These are phyloP conservation scores for Leishmania martiniquensis DNA, from an alignment of 208 protist species.

Conservation along the genomic window DNA sequence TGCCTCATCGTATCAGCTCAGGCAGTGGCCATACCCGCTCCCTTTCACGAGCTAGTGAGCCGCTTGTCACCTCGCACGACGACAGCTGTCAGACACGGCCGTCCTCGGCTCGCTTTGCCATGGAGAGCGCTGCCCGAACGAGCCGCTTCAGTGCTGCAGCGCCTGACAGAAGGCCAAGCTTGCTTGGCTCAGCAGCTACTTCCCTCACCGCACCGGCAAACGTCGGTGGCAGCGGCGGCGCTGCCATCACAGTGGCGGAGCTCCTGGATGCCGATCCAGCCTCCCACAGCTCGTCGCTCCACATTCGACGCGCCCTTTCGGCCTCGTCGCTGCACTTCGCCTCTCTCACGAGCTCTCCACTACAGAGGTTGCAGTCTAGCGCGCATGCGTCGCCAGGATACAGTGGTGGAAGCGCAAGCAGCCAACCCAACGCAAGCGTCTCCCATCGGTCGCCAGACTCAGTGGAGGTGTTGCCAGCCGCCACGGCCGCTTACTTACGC, in stretches of 20 bases:
- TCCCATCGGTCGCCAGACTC: slow-evolving; percentile 26
- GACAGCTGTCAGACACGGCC: slow-evolving; percentile 7
- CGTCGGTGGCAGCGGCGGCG: slow-evolving; percentile 1
- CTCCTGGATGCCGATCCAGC: not conserved
- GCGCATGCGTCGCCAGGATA: slow-evolving; percentile 8
- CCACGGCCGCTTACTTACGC: slow-evolving; percentile 33
- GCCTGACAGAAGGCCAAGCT: not conserved
- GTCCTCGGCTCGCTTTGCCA: not conserved
- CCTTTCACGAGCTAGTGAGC: slow-evolving; percentile 13
- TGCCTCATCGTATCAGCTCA: slow-evolving; percentile 16
- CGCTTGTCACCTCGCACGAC: not conserved
- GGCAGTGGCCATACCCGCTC: slow-evolving; percentile 12
- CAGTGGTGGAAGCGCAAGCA: slow-evolving; percentile 15
- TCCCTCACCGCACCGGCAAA: not conserved
- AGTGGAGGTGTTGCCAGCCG: slow-evolving; percentile 28
- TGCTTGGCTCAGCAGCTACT: not conserved
- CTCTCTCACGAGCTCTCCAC: slow-evolving; percentile 23
- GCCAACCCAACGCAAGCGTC: slow-evolving; percentile 21
- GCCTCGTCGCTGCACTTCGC: slow-evolving; percentile 18
- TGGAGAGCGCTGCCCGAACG: not conserved
- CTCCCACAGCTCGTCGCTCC: slow-evolving; percentile 11
- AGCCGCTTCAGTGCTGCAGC: not conserved
- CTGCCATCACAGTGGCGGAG: not conserved
- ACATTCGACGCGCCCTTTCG: slow-evolving; percentile 22
- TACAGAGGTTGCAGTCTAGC: slow-evolving; percentile 18